Base-by-base conservation (phyloP, 768 basidiomycete genomes). In the Kwoniella sp. region DNA sequence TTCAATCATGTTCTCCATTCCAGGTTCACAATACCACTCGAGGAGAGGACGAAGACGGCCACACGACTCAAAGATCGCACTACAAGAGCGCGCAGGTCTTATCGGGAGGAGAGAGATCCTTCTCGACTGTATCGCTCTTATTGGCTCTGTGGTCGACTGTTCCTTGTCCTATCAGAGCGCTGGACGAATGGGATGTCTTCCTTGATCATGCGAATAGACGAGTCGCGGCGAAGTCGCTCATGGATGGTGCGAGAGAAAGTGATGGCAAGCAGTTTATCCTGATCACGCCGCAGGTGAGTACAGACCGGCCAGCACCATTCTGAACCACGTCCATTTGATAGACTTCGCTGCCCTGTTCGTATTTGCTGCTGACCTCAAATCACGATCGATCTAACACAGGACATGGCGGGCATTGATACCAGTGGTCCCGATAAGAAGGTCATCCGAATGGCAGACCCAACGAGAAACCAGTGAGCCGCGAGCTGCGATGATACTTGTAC, bases 151-250 rank as follows among this genome's bases (percentile, higher is more conserved):
- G 96, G 96, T 91, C 96, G 72, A 88, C 91, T 17, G 92, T 94
- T 60, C 89, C 90, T 0, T 94, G 94, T 76, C 96, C 96, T 1
- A 83, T 99, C 50, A 84, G 96, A 63, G 97, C 95, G 74, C 86
- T 98, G 87, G 96, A 99, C 73, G 96, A 99, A 78, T 99, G 96
- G 76, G 95, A 98, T 71, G 95, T 97, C 12, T 97, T 95, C 83
- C 92, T 98, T 62, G 82, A 82, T 64, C 70, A 71, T 10, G 74
- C 78, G 50, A 82, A 82, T 64, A 87, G 96, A 21, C 87, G 88
- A 51, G 89, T 95, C 73, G 90, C 90, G 64, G 96, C 95, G 88
- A 90, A 87, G 80, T 92, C 95, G 90, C 90, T 97, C 86, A 90
- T 91, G 60, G 91, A 93, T 26, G 91, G 90, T 1, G 94, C 94